phyloP scores from a whole-genome alignment of 164 flowering plant genomes.

The Piper longum region DNA sequence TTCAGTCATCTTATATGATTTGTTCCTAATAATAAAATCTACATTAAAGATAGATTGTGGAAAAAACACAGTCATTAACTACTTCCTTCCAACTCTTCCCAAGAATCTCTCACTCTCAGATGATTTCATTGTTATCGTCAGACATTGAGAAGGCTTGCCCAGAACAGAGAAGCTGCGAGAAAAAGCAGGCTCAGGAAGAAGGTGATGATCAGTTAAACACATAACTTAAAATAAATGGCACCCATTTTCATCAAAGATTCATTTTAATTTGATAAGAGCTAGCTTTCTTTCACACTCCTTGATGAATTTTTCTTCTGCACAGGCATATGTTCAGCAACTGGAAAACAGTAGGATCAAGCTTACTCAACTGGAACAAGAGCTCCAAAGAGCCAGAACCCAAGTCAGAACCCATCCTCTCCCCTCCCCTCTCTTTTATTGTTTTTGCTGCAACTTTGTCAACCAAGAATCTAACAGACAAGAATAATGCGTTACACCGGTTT shows the following conservation, averaged over 20 bases:
- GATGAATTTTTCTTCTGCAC: conserved; percentile 8
- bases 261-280: neutral
- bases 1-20: neutral
- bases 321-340: conserved; percentile 98
- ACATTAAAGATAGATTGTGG: too few species aligned
- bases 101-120: neutral
- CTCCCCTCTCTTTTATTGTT: neutral
- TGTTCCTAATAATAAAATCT: neutral
- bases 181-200: conserved; percentile 98
- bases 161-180: conserved; percentile 99
- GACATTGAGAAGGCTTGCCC: conserved; percentile 97
- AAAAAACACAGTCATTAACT: neutral
- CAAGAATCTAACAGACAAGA: neutral
- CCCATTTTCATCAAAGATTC: neutral
- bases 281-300: neutral
- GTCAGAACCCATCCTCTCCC: conserved; percentile 18
- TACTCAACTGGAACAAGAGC: conserved; percentile 85
- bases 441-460: neutral
- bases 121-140: conserved; percentile 12
- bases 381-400: conserved; percentile 84
- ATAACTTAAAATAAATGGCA: neutral
- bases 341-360: conserved; percentile 91
- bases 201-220: conserved; percentile 55
- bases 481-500: neutral
- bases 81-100: neutral